Percentiles rank a stretch among this genome's conserved stretches.
phyloP scores from a whole-genome alignment of 495 filamentous ascomycete genomes.

The Xylaria acuta region DNA sequence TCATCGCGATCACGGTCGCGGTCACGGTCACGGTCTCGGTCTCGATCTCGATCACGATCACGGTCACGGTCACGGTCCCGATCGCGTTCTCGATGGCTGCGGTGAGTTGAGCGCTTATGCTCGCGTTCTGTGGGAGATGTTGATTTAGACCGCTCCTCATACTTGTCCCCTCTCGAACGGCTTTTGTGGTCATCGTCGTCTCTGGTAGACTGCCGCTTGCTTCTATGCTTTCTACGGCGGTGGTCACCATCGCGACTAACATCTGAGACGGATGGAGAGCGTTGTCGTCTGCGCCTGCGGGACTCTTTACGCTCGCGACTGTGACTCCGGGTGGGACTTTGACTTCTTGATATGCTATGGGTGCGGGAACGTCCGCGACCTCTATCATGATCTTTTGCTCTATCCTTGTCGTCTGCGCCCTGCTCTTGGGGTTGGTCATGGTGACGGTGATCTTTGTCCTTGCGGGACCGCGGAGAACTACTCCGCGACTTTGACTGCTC shows the following conservation, averaged over 20 bases:
- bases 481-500: conserved; percentile 47
- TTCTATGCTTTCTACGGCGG: conserved; percentile 57
- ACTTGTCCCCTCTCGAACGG: conserved; percentile 44
- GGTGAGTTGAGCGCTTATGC: conserved; percentile 56
- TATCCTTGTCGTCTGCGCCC: conserved; percentile 40
- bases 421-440: conserved; percentile 42
- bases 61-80: conserved; percentile 49
- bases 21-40: conserved; percentile 48
- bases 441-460: conserved; percentile 41
- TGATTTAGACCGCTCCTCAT: conserved; percentile 57
- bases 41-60: conserved; percentile 45
- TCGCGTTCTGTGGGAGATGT: conserved; percentile 57
- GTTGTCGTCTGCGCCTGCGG: conserved; percentile 63
- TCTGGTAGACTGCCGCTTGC: conserved; percentile 49
- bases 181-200: conserved; percentile 46
- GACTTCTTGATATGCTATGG: conserved; percentile 35
- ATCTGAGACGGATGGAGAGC: conserved; percentile 57
- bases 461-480: conserved; percentile 45
- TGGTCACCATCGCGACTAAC: conserved; percentile 57
- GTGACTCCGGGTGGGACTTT: conserved; percentile 38
- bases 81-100: conserved; percentile 57
- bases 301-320: conserved; percentile 58
- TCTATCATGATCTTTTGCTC: conserved; percentile 35
- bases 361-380: conserved; percentile 38
- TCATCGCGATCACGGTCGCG: conserved; percentile 55